Evolutionary conservation across 2,329 filamentous ascomycete genomes (phyloP).

Genomic region (Ceratocystis albifundus): DNA sequence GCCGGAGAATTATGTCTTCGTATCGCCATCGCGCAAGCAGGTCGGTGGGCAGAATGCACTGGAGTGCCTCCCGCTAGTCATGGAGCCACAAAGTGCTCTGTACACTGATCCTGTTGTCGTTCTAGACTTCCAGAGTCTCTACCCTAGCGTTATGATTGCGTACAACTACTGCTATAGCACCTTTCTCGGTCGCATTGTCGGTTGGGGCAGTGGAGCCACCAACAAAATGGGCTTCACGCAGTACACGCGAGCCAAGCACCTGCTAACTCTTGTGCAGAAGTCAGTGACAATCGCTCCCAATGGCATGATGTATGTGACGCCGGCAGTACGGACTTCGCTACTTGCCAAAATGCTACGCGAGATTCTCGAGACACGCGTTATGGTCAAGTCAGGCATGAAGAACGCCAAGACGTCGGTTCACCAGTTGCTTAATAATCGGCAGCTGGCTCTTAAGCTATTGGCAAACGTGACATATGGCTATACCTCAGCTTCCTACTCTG

Average conservation of each 20-base stretch:
- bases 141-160: slow-evolving; percentile 96
- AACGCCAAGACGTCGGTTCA: slow-evolving; percentile 36
- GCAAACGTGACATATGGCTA: slow-evolving; percentile 99
- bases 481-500: slow-evolving; percentile 91
- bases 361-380: slow-evolving; percentile 88
- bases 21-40: slow-evolving; percentile 83
- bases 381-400: slow-evolving; percentile 90
- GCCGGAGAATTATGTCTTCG: slow-evolving; percentile 81
- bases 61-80: slow-evolving; percentile 86
- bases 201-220: slow-evolving; percentile 67
- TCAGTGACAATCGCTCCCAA: slow-evolving; percentile 89
- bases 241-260: slow-evolving; percentile 56
- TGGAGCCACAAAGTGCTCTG: slow-evolving; percentile 93
- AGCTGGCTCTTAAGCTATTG: slow-evolving; percentile 85
- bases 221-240: slow-evolving; percentile 59
- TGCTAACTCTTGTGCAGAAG: slow-evolving; percentile 45
- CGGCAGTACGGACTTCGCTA: slow-evolving; percentile 75
- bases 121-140: slow-evolving; percentile 89
- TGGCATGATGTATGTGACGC: slow-evolving; percentile 87
- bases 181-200: slow-evolving; percentile 71
- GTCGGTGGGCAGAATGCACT: slow-evolving; percentile 89
- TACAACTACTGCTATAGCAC: slow-evolving; percentile 99
- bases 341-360: slow-evolving; percentile 94
- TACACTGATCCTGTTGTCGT: slow-evolving; percentile 84
- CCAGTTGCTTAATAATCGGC: slow-evolving; percentile 80